These are phyloP conservation scores for Scedosporium boydii DNA, from an alignment of 2,329 filamentous ascomycete genomes.

Conservation along the genomic window DNA sequence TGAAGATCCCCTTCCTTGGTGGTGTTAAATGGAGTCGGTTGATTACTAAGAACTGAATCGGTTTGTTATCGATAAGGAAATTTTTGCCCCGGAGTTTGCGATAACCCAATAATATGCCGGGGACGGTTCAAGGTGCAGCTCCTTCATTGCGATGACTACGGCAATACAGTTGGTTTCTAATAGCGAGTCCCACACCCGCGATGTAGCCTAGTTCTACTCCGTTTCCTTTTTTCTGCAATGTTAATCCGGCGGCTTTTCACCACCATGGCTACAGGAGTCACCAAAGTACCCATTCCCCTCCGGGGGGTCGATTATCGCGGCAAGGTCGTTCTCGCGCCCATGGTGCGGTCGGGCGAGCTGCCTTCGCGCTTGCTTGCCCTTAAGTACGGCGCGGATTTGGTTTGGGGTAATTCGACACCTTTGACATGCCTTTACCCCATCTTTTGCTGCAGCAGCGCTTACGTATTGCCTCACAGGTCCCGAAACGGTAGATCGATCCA, in stretches of 20 bases:
- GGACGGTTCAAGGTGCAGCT: background rate
- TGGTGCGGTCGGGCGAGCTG: conserved; percentile 95
- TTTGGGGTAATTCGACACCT: conserved; percentile 61
- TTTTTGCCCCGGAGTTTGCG: too few species aligned
- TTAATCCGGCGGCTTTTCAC: conserved; percentile 1
- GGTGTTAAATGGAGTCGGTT: too few species aligned
- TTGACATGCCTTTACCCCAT: background rate
- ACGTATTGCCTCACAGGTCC: conserved; percentile 48
- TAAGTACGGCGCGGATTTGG: conserved; percentile 91
- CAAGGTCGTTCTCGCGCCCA: conserved; percentile 90
- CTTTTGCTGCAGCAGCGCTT: background rate
- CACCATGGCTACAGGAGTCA: conserved; percentile 1
- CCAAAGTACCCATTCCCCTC: conserved; percentile 69
- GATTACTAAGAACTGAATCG: too few species aligned
- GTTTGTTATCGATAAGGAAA: too few species aligned
- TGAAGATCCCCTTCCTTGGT: too few species aligned
- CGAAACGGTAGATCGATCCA: conserved; percentile 84
- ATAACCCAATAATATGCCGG: background rate
- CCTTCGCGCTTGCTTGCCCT: conserved; percentile 82
- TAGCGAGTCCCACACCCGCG: background rate
- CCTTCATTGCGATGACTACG: background rate
- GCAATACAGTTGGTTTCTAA: background rate
- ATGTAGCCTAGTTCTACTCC: background rate
- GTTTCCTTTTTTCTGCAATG: background rate
- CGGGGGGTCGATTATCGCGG: conserved; percentile 89